These are phyloP conservation scores for Lasiosphaeria miniovina DNA, from an alignment of 495 filamentous ascomycete genomes.

Conservation along the genomic window DNA sequence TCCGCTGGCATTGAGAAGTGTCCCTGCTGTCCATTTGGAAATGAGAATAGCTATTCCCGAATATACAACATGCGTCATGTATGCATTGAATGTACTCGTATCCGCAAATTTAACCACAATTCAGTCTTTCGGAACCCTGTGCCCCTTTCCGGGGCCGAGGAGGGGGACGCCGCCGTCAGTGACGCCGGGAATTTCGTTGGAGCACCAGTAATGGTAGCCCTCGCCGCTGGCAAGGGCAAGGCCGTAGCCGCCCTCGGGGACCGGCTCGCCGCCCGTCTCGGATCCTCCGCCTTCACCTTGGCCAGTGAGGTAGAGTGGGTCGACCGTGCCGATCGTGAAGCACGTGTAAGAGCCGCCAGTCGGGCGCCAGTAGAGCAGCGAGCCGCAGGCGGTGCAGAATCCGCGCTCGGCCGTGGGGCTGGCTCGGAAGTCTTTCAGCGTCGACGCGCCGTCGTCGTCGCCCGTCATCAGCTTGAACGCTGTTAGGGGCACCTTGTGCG, in stretches of 20 bases:
- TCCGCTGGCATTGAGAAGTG: no score
- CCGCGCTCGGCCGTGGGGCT: slow-evolving; percentile 31
- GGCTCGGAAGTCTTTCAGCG: slow-evolving; percentile 31
- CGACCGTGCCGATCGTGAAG: slow-evolving; percentile 34
- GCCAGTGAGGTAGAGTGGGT: slow-evolving; percentile 36
- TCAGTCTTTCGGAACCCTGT: slow-evolving; percentile 8
- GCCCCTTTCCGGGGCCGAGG: slow-evolving; percentile 11
- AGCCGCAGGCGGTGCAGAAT: slow-evolving; percentile 38
- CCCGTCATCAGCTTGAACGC: slow-evolving; percentile 21
- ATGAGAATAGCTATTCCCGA: no score
- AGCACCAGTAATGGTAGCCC: slow-evolving; percentile 26
- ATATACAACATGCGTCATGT: no score
- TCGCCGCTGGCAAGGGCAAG: slow-evolving; percentile 27
- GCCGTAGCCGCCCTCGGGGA: slow-evolving; percentile 31
- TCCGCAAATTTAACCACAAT: neutral
- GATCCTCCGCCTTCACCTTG: slow-evolving; percentile 22
- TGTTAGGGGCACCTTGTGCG: slow-evolving; percentile 17
- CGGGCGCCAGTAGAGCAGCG: slow-evolving; percentile 35
- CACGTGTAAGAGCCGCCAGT: slow-evolving; percentile 12
- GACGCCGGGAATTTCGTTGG: slow-evolving; percentile 39
- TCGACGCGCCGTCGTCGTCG: slow-evolving; percentile 8
- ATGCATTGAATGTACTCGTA: no score
- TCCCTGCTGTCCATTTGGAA: no score
- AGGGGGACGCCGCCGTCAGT: slow-evolving; percentile 28
- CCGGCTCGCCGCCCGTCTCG: slow-evolving; percentile 4